Percentiles rank a stretch among this genome's conserved stretches.
phyloP scores from a whole-genome alignment of 2,329 filamentous ascomycete genomes.

The Claviceps africana region DNA sequence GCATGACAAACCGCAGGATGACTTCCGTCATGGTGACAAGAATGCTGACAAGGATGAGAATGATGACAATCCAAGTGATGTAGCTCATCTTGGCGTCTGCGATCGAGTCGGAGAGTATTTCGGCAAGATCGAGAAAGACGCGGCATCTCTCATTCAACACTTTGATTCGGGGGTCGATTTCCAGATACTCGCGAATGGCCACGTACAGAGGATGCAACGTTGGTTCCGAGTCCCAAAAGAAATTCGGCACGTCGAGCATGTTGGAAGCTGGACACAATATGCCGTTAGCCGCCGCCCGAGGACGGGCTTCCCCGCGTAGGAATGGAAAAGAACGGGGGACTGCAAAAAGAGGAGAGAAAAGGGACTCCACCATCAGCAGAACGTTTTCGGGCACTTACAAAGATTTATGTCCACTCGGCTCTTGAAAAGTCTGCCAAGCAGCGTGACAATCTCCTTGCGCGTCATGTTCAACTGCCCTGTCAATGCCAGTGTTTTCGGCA shows the following conservation, averaged over 20 bases:
- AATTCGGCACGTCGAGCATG: slow-evolving; percentile 88
- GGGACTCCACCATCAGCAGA: background rate
- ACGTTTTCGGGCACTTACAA: slow-evolving; percentile 45
- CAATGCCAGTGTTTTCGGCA: slow-evolving; percentile 76
- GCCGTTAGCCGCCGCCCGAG: background rate
- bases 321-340: too few species aligned
- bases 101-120: slow-evolving; percentile 85
- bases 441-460: slow-evolving; percentile 79
- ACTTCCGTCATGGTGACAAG: slow-evolving; percentile 85
- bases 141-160: slow-evolving; percentile 94
- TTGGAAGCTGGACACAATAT: slow-evolving; percentile 54
- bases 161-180: slow-evolving; percentile 90
- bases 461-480: slow-evolving; percentile 88
- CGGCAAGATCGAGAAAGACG: slow-evolving; percentile 90
- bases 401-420: slow-evolving; percentile 94
- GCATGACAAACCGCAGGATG: slow-evolving; percentile 66
- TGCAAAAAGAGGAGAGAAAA: too few species aligned
- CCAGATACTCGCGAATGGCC: slow-evolving; percentile 90
- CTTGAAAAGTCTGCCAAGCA: slow-evolving; percentile 81
- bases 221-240: slow-evolving; percentile 97
- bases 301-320: background rate
- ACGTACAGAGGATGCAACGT: slow-evolving; percentile 88
- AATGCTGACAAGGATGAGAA: slow-evolving; percentile 83
- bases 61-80: slow-evolving; percentile 97
- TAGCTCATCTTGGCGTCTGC: slow-evolving; percentile 89